Evolutionary conservation across 2,329 filamentous ascomycete species (phyloP), one percentile per base, ranked within the genome.

Genomic region (Fusarium sp.): DNA sequence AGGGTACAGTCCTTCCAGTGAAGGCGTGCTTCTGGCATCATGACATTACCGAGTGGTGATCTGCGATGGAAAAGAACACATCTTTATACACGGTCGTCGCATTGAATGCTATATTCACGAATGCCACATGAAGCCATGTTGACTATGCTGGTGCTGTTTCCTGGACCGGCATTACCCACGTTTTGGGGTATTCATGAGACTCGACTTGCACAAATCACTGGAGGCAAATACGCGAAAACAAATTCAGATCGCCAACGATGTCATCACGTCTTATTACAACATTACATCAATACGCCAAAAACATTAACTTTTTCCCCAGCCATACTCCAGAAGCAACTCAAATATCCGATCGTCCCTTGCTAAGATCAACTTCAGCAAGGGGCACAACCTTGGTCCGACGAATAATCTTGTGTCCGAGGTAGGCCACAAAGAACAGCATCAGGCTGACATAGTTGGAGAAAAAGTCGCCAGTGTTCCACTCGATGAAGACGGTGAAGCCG

Each of bases 401-500:
- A 50, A 84, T 73, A 34, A 87, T 52, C 84, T 93, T 93, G 83
- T 93, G 92, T 2, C 88, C 90, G 2, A 88, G 64, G 74, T 89
- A 92, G 14, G 92, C 80, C 5, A 89, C 86, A 4, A 88, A 77
- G 76, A 93, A 94, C 4, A 94, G 79, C 30, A 93, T 89, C 67
- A 93, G 78, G 72, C 90, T 92, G 75, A 93, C 80, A 75, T 93
- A 94, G 14, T 88, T 86, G 4, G 89, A 87, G 71, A 93, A 92
- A 76, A 94, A 94, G 52, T 87, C 83, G 63, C 85, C 85, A 7
- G 87, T 88, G 76, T 83, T 85, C 89, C 92, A 94, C 9, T 86
- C 74, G 45, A 94, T 91, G 79, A 93, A 94, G 7, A 88, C 87
- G 11, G 90, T 90, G 82, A 94, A 94, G 5, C 92, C 92, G 78